Base-by-base conservation (phyloP, 768 basidiomycete genomes). In the Phaeotremella skinneri region DNA sequence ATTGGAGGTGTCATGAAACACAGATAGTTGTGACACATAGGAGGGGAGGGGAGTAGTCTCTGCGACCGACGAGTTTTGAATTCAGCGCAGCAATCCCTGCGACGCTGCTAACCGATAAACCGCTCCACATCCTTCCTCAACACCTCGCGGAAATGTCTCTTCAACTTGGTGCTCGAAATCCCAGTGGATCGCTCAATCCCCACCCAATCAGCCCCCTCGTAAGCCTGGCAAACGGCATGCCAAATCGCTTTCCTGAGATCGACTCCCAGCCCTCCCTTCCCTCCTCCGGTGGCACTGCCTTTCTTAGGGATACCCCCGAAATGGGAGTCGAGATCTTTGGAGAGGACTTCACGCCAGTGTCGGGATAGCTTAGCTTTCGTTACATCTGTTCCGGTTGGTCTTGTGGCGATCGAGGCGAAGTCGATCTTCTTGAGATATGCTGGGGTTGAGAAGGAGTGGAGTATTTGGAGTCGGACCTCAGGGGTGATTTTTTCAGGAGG, bases 291-390 rank as follows among this genome's bases (percentile, higher is more conserved):
- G n/a, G n/a, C n/a, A 13, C 43, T 21, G 21, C 9, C 43, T 13
- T 7, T 6, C 30, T 55, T 34, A 3, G 5, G 5, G 4, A 6
- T 23, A 13, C 17, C 25, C 6, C 43, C 48, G 26, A 56, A 34
- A 26, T 48, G 45, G 1, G n/a, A 23, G 23, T 53, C 45, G 34
- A 72, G 50, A 37, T 72, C 70, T 2, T 42, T 23, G 16, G 55
- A 66, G 1, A 72, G 57, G 16, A 67, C 63, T 51, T 72, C 59
- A 32, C 62, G 62, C 70, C 70, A 69, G 48, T 72, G 70, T n/a
- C 67, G 54, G 2, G 55, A 30, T 27, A 68, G 49, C 30, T 72
- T 68, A n/a, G 58, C 20, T 30, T 37, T 16, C 5, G 49, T 59
- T 26, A 49, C 27, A 13, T 48, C 49, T 17, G 29, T 25, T 17